These are phyloP conservation scores for Cercospora nicotianae DNA, from an alignment of 2,329 filamentous ascomycete genomes.

Conservation along the genomic window DNA sequence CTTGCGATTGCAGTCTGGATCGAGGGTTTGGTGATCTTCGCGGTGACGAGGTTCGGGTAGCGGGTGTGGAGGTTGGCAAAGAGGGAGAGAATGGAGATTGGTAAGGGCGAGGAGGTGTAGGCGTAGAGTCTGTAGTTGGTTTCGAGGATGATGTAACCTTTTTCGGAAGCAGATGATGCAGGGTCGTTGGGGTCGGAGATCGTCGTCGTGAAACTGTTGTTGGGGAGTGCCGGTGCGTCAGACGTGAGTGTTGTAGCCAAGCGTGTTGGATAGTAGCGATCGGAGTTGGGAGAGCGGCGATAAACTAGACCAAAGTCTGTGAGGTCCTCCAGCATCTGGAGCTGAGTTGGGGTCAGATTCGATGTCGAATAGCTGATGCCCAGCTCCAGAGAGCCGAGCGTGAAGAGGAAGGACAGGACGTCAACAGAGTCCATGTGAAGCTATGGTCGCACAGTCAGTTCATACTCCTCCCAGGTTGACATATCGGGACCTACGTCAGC, in stretches of 20 bases:
- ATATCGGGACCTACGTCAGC: constrained; percentile 43
- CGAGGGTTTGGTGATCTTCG: constrained; percentile 83
- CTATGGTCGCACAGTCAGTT: constrained; percentile 29
- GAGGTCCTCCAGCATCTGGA: constrained; percentile 85
- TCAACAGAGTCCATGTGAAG: constrained; percentile 84
- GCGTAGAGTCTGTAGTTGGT: constrained; percentile 98
- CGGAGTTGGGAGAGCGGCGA: constrained; percentile 47
- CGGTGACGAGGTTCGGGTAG: constrained; percentile 91
- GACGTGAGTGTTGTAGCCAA: constrained; percentile 89
- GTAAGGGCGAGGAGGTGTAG: constrained; percentile 89
- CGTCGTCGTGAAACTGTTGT: constrained; percentile 65
- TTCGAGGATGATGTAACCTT: constrained; percentile 91
- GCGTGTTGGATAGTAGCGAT: constrained; percentile 80
- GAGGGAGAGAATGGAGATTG: constrained; percentile 89
- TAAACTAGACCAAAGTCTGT: constrained; percentile 93
- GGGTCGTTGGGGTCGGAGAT: constrained; percentile 41
- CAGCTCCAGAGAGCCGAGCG: constrained; percentile 88
- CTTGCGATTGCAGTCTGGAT: constrained; percentile 82
- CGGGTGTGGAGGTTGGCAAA: constrained; percentile 86
- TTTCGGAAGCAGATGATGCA: constrained; percentile 47
- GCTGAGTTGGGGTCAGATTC: constrained; percentile 76
- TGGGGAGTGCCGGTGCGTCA: constrained; percentile 70
- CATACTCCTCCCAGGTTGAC: neutral
- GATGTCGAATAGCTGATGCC: constrained; percentile 87
- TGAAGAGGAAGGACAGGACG: constrained; percentile 93